These are phyloP conservation scores for Nannizziopsis arthrosporioides DNA, from an alignment of 2,329 filamentous ascomycete species.

Conservation along the genomic window DNA sequence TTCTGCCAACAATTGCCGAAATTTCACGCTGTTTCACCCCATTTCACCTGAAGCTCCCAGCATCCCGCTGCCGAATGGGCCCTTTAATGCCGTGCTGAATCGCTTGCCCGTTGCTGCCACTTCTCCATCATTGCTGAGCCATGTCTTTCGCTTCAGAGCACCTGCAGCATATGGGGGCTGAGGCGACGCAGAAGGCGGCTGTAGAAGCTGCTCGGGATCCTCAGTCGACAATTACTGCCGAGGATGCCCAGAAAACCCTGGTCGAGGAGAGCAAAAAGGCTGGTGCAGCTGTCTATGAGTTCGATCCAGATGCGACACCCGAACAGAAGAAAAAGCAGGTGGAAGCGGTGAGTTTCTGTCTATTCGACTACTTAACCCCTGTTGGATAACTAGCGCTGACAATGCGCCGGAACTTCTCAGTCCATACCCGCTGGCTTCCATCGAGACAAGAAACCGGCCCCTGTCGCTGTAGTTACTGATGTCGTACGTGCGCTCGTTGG, in stretches of 20 bases:
- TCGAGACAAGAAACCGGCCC: slow-evolving; percentile 35
- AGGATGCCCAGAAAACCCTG: slow-evolving; percentile 61
- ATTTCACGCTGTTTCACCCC: not conserved
- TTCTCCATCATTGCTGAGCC: not conserved
- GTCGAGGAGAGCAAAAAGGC: slow-evolving; percentile 67
- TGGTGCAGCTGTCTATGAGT: slow-evolving; percentile 69
- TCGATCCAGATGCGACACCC: slow-evolving; percentile 71
- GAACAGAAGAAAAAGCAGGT: slow-evolving; percentile 77
- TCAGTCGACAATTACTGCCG: slow-evolving; percentile 53
- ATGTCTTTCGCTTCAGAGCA: slow-evolving; percentile 11
- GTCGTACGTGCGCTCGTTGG: slow-evolving; percentile 38
- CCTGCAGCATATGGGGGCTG: slow-evolving; percentile 29
- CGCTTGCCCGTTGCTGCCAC: not conserved
- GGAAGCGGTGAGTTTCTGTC: slow-evolving; percentile 52
- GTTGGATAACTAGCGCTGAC: slow-evolving; percentile 2
- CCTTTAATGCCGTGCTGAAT: not conserved
- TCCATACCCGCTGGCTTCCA: slow-evolving; percentile 42
- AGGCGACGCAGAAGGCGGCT: slow-evolving; percentile 72
- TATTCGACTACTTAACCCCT: not conserved
- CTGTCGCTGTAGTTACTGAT: slow-evolving; percentile 57
- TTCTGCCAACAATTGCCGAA: not conserved
- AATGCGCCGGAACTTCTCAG: slow-evolving; percentile 4
- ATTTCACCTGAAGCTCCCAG: not conserved
- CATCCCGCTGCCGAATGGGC: slow-evolving; percentile 5
- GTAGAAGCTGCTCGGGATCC: slow-evolving; percentile 60